These are phyloP conservation scores for Fusarium staphyleae DNA, from an alignment of 2,329 filamentous ascomycete species.

Conservation along the genomic window DNA sequence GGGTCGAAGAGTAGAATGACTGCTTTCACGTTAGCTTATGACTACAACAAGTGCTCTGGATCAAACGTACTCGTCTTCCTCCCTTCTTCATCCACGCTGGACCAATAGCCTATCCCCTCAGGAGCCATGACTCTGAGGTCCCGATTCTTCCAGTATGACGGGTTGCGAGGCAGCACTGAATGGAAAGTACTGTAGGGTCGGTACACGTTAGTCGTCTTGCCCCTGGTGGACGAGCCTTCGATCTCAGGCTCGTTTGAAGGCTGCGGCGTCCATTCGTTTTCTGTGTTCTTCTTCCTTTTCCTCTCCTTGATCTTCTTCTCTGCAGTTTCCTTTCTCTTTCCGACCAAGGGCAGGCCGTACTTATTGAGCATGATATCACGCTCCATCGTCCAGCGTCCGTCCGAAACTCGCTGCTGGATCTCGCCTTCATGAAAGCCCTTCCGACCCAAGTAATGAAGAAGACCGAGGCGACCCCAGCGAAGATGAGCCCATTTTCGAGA, in stretches of 20 bases:
- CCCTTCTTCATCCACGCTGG: constrained; percentile 26
- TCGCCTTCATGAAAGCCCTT: constrained; percentile 39
- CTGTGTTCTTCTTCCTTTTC: constrained; percentile 4
- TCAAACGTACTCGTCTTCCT: constrained; percentile 32
- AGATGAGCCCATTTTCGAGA: constrained; percentile 32
- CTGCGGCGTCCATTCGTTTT: not conserved
- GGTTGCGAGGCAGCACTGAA: constrained; percentile 32
- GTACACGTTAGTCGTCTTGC: constrained; percentile 40
- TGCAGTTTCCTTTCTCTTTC: constrained; percentile 12
- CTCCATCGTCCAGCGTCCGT: constrained; percentile 37
- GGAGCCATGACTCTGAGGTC: constrained; percentile 41
- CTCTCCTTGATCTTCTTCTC: constrained; percentile 14
- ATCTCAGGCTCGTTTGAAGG: not conserved
- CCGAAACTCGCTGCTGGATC: constrained; percentile 32
- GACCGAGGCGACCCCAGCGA: constrained; percentile 32
- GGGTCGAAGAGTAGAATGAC: constrained; percentile 39
- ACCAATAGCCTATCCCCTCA: constrained; percentile 40
- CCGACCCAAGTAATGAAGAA: constrained; percentile 37
- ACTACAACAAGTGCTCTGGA: not conserved
- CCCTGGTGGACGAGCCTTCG: constrained; percentile 15
- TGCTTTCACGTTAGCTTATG: constrained; percentile 13
- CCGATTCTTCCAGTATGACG: constrained; percentile 36
- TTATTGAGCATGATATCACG: constrained; percentile 36
- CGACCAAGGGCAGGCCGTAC: constrained; percentile 31
- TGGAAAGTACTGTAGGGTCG: constrained; percentile 41